Conservation (phyloP, 768 basidiomycete species). For the Boletus reticuloceps region DNA sequence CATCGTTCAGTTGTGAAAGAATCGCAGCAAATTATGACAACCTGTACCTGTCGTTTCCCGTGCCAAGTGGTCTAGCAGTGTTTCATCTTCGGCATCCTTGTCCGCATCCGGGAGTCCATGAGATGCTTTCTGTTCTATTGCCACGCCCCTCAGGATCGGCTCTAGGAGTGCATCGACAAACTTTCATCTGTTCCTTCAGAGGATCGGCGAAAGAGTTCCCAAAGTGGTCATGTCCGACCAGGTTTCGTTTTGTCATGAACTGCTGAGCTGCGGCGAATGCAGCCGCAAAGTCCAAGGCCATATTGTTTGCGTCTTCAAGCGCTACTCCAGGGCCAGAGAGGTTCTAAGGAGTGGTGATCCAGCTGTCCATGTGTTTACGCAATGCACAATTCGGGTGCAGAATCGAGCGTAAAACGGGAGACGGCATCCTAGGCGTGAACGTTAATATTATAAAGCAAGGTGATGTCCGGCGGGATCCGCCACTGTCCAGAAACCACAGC, state of each 20-base stretch:
- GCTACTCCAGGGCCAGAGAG: conserved; percentile 5
- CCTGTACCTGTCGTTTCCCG: conserved; percentile 36
- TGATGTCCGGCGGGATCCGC: too few relatives aligned
- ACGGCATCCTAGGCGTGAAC: conserved; percentile 37
- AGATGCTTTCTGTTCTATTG: conserved; percentile 22
- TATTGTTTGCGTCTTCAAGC: conserved; percentile 7
- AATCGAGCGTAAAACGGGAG: conserved; percentile 49
- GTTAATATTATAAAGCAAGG: not conserved
- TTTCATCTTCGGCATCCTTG: conserved; percentile 31
- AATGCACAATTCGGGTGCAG: conserved; percentile 51
- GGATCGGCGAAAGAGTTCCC: conserved; percentile 35
- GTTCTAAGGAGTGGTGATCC: conserved; percentile 38
- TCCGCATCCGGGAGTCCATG: not conserved
- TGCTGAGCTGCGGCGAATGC: conserved; percentile 35
- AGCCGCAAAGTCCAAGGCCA: conserved; percentile 26
- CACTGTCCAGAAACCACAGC: too few relatives aligned
- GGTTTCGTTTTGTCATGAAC: conserved; percentile 26
- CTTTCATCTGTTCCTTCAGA: conserved; percentile 33
- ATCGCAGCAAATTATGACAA: not conserved
- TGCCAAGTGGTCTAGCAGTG: conserved; percentile 41
- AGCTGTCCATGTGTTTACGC: conserved; percentile 37
- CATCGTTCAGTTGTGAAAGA: not conserved
- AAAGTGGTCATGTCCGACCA: conserved; percentile 39
- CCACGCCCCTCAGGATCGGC: conserved; percentile 38
- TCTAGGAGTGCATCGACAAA: conserved; percentile 39